phyloP scores from a whole-genome alignment of 2,329 filamentous ascomycete species.

The Fusarium sp. region DNA sequence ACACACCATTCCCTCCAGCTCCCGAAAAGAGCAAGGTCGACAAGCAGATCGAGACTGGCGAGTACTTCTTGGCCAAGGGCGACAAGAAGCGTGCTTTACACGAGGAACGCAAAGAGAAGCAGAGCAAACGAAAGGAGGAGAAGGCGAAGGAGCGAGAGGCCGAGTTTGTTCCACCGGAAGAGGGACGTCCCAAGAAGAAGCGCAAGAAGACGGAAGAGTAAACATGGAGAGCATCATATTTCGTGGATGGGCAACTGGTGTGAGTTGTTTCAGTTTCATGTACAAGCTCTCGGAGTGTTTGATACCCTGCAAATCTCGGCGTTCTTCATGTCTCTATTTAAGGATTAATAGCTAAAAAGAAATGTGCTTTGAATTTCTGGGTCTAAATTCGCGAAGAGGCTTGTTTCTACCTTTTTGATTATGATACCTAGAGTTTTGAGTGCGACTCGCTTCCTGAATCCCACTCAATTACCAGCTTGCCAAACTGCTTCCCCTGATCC shows the following conservation, averaged over 20 bases:
- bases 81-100: constrained; percentile 86
- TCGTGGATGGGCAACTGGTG: constrained; percentile 30
- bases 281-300: constrained; percentile 40
- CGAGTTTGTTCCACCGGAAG: constrained; percentile 88
- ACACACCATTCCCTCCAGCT: constrained; percentile 96
- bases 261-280: constrained; percentile 24
- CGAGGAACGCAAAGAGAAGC: constrained; percentile 83
- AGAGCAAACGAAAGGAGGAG: constrained; percentile 87
- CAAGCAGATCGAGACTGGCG: constrained; percentile 95
- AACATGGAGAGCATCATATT: constrained; percentile 19
- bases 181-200: constrained; percentile 73
- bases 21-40: constrained; percentile 99
- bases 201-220: constrained; percentile 62
- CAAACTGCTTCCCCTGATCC: constrained; percentile 86
- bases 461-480: constrained; percentile 87
- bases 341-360: constrained; percentile 17
- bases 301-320: constrained; percentile 44
- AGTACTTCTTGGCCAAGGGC: constrained; percentile 94
- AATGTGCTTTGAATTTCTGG: background rate
- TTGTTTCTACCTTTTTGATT: background rate
- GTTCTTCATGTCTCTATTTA: constrained; percentile 35
- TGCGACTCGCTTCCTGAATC: constrained; percentile 46
- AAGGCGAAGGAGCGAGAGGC: constrained; percentile 85
- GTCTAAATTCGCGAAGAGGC: background rate
- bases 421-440: constrained; percentile 52